Percentiles rank a stretch among this genome's conserved stretches.
phyloP scores from a whole-genome alignment of 2,329 filamentous ascomycete species.

The Ceratocystis diversiconidia region DNA sequence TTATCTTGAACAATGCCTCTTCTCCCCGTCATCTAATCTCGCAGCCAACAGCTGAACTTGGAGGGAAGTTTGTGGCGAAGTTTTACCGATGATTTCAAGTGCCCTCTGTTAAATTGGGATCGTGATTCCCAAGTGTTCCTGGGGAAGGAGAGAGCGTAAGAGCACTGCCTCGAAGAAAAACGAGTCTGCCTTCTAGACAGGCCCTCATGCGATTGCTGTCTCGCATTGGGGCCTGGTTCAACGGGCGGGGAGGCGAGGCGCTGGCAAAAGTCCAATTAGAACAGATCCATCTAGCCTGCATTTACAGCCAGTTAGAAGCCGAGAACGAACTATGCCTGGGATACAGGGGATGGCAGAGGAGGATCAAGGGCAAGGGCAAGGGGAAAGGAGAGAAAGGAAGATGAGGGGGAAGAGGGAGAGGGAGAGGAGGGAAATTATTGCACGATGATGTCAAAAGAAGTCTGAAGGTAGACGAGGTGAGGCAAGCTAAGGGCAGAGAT shows the following conservation, averaged over 20 bases:
- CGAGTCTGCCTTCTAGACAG: neutral
- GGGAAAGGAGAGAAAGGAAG: neutral
- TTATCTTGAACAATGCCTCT: too few relatives aligned
- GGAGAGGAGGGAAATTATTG: neutral
- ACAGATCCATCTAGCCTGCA: neutral
- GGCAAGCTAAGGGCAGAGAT: neutral
- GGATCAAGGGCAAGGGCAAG: neutral
- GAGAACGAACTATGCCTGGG: neutral
- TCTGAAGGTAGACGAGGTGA: neutral
- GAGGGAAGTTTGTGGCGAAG: neutral
- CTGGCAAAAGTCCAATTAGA: neutral
- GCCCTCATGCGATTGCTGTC: neutral
- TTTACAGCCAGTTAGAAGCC: neutral
- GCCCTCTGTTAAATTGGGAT: neutral
- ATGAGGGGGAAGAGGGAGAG: neutral
- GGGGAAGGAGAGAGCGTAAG: neutral
- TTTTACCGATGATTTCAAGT: neutral
- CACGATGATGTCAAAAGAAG: conserved; percentile 6
- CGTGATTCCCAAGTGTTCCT: neutral
- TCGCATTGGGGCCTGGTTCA: neutral
- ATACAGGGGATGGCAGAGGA: neutral
- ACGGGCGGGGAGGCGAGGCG: neutral
- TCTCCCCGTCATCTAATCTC: too few relatives aligned
- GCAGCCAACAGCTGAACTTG: too few relatives aligned
- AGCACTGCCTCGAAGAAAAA: neutral